Evolutionary conservation across 352 stramenopile genomes (phyloP), one percentile per base, ranked within the genome.

Genomic region (Thraustotheca clavata): DNA sequence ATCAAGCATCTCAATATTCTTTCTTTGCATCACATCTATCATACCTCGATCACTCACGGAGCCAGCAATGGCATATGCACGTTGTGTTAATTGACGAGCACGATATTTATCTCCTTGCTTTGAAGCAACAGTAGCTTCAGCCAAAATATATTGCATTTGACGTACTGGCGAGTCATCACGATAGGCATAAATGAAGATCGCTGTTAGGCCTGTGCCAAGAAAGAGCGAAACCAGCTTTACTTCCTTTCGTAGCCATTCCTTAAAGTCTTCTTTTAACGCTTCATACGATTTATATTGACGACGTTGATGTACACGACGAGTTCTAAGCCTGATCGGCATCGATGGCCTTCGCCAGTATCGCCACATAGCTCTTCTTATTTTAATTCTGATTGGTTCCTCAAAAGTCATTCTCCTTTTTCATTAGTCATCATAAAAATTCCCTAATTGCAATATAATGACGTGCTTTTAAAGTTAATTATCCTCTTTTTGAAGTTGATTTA

Each of bases 171-270:
- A 67, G 32, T 67, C 60, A 40, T 89, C 76, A 20, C 83, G 83
- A 48, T 88, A 83, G 69, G 85, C 73, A 49, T 90, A 92, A 41
- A 87, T 77, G 14, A 86, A 78, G 0, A 92, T 71, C 22, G 79
- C 83, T 11, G 69, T 68, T 39, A 71, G 69, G 49, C 83, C 83
- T 16, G 72, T 60, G 29, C 71, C 60, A 40, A 84, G 54, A 66
- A 92, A 70, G 1, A 70, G 60, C 9, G 67, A 50, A 24, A 92
- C 55, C 29, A 92, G 26, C 34, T 61, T 54, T 14, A 73, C 67
- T 55, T 92, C 83, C 31, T 76, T 75, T 27, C 73, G 67, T 29
- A 85, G 27, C 78, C 81, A 89, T 26, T 70, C 76, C 26, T 71
- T 73, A 43, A 92, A 92, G 31, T 92, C 78, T 6, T 48, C 54